These are phyloP conservation scores for Debaryomyces psychrophilus DNA, from an alignment of 1,139 yeast genomes.

Conservation along the genomic window DNA sequence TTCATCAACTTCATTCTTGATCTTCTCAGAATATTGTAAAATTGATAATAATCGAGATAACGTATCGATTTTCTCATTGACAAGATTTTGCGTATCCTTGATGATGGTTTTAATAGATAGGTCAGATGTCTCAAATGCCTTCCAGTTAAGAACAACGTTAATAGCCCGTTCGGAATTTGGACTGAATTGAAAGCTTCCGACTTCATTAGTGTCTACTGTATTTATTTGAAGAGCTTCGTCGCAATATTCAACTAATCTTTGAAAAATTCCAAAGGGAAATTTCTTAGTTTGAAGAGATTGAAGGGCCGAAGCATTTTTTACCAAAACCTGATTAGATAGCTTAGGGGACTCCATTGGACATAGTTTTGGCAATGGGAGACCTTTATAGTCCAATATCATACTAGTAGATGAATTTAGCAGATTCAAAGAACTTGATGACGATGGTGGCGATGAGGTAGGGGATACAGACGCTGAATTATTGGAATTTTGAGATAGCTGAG, in stretches of 20 bases:
- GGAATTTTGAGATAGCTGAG: conserved; percentile 24
- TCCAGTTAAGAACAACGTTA: conserved; percentile 55
- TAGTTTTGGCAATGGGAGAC: conserved; percentile 50
- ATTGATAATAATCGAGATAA: conserved; percentile 78
- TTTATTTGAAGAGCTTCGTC: conserved; percentile 77
- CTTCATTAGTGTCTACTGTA: conserved; percentile 50
- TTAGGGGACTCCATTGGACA: conserved; percentile 25
- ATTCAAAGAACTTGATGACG: conserved; percentile 22
- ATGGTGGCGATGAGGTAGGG: conserved; percentile 25
- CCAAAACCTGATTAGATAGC: conserved; percentile 27
- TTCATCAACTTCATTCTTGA: conserved; percentile 79
- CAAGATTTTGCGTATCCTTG: conserved; percentile 66
- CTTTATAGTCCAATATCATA: conserved; percentile 57
- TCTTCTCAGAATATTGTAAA: conserved; percentile 74
- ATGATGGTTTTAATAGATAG: conserved; percentile 64
- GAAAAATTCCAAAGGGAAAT: conserved; percentile 72
- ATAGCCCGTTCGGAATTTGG: conserved; percentile 76
- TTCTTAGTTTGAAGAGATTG: conserved; percentile 34
- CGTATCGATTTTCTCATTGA: conserved; percentile 70
- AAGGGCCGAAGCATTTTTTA: conserved; percentile 28
- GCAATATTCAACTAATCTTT: conserved; percentile 65
- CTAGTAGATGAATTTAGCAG: conserved; percentile 18
- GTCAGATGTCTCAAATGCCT: conserved; percentile 61
- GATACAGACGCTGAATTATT: conserved; percentile 15
- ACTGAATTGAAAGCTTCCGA: conserved; percentile 50